Evolutionary conservation across 2,329 filamentous ascomycete genomes (phyloP), one percentile per base, ranked within the genome.

Genomic region (Monilinia polystroma): DNA sequence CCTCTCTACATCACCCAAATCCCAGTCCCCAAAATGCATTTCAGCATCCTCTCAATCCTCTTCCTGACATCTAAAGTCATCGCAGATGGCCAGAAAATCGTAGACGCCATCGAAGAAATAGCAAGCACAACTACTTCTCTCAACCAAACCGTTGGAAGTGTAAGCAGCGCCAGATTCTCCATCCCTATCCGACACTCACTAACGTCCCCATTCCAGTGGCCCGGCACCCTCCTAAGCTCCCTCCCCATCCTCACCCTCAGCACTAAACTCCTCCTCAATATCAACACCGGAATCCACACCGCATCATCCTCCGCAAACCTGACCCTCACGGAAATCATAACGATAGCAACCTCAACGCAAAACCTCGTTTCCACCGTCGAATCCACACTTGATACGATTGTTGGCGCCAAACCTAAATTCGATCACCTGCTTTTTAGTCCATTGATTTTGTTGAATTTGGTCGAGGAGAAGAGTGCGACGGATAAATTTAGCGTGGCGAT

Each of bases 291-390:
- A 66, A 79, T 77, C 38, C 67, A 72, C 26, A 72, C 73, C 2
- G 81, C 81, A 69, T 59, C 77, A 14, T 60, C 70, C 0, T 81
- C 80, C 11, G 76, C 70, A n/a, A 68, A 73, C 14, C 77, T 84
- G 60, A 76, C 77, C 8, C n/a, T 74, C 4, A 67, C 73, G 23
- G 80, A 81, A 70, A 76, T 78, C 3, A 79, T 80, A 6, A 66
- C 70, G 3, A 69, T 74, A 10, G 77, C 83, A 35, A 74, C 77
- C 74, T 81, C 76, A 64, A 73, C 80, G 70, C 76, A 77, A 74
- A 80, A 80, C 67, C 79, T 81, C 73, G 73, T 85, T 68, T 73
- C 78, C 56, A 79, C 83, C 29, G 83, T 84, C 45, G 74, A 81
- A 75, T 78, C 84, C 66, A 80, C 75, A 74, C 80, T 85, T 76